Evolutionary conservation across 805 yeast genomes (phyloP).

Genomic region (Naumovozyma dairenensis): DNA sequence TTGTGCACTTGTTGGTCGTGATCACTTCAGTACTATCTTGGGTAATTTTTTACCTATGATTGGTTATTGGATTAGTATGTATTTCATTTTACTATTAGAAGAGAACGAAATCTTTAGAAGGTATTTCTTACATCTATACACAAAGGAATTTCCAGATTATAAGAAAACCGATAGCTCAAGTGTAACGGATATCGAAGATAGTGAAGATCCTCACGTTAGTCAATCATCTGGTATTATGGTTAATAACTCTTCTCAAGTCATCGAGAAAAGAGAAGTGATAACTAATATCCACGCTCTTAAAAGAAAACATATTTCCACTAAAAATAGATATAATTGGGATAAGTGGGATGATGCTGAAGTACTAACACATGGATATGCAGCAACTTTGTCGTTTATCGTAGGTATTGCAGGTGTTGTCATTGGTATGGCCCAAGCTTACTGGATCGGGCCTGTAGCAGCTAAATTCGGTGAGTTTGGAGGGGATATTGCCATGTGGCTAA

Average conservation of each 20-base stretch:
- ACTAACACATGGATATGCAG: constrained; percentile 65
- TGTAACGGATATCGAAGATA: constrained; percentile 1
- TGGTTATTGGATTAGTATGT: constrained; percentile 85
- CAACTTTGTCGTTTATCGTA: constrained; percentile 49
- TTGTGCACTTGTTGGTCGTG: constrained; percentile 65
- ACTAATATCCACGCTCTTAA: constrained; percentile 14
- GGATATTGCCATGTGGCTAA: constrained; percentile 74
- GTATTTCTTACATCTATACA: constrained; percentile 33
- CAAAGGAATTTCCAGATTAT: constrained; percentile 33
- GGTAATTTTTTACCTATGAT: constrained; percentile 84
- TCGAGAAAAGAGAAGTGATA: constrained; percentile 1
- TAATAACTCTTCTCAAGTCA: neutral
- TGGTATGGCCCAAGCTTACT: constrained; percentile 84
- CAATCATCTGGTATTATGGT: neutral
- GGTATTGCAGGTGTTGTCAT: constrained; percentile 78
- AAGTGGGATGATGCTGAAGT: constrained; percentile 56
- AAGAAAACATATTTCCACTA: constrained; percentile 12
- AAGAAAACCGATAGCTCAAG: constrained; percentile 1
- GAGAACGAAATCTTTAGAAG: constrained; percentile 66
- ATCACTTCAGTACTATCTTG: constrained; percentile 61
- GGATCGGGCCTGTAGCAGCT: constrained; percentile 65
- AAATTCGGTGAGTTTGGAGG: constrained; percentile 60
- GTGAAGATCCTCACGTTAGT: neutral
- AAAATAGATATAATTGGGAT: constrained; percentile 56
- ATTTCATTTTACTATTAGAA: constrained; percentile 57